Percentiles rank a stretch among this genome's conserved stretches.
These are phyloP conservation scores for Leavenworthia alabamica DNA, from an alignment of 345 rosid genomes.

Conservation along the genomic window DNA sequence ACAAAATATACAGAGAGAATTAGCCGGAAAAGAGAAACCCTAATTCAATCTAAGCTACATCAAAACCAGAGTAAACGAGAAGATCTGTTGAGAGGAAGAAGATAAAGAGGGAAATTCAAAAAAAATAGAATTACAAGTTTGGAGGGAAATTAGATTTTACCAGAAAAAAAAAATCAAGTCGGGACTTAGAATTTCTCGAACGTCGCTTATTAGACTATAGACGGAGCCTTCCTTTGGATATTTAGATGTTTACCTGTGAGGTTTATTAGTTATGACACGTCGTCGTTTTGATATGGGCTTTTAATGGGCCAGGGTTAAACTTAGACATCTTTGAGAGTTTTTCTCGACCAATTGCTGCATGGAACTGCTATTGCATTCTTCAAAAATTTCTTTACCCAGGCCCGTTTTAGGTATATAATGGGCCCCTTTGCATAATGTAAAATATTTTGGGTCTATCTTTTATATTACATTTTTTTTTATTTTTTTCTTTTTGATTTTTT, in stretches of 20 bases:
- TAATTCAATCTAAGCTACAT: conserved; percentile 4
- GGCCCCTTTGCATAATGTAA: no score
- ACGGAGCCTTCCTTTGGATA: not conserved
- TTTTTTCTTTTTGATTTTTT: no score
- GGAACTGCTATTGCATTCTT: no score
- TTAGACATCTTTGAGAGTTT: not conserved
- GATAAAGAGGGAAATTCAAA: not conserved
- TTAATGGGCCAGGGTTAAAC: not conserved
- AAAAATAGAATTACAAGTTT: not conserved
- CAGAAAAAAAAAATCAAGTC: not conserved
- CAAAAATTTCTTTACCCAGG: no score
- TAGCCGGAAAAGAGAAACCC: conserved; percentile 8
- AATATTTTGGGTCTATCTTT: no score
- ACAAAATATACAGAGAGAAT: not conserved
- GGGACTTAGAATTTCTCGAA: not conserved
- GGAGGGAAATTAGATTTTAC: conserved; percentile 11
- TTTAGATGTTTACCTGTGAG: not conserved
- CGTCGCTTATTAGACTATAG: not conserved
- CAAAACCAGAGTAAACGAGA: not conserved
- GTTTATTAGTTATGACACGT: not conserved
- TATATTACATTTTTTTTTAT: no score
- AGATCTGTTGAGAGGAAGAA: not conserved
- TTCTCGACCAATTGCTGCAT: no score
- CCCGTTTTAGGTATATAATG: no score
- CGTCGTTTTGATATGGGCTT: not conserved